Percentiles rank a stretch among this genome's conserved stretches.
Evolutionary conservation across 179 eudicot genomes (phyloP).

Genomic region (Pouteria campechiana): DNA sequence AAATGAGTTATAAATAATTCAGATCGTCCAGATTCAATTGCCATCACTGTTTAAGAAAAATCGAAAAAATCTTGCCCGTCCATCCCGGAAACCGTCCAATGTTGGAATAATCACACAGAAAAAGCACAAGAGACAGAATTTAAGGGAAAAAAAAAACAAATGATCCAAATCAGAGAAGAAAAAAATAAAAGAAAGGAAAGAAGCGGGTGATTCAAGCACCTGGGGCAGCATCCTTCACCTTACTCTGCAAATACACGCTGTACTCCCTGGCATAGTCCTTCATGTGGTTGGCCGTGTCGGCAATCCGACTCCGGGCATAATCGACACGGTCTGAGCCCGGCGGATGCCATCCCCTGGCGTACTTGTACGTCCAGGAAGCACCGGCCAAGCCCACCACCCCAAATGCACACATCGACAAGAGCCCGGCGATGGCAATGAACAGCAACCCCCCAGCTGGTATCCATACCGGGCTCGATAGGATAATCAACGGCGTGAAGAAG

Average conservation of each 20-base stretch:
- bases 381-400: conserved; percentile 22
- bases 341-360: conserved; percentile 64
- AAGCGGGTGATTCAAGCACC: conserved; percentile 42
- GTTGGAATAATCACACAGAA: no score
- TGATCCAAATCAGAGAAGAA: no score
- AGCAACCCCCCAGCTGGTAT: conserved; percentile 36
- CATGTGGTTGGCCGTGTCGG: conserved; percentile 62
- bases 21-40: no score
- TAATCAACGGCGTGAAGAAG: conserved; percentile 48
- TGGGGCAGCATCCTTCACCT: conserved; percentile 88
- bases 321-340: conserved; percentile 78
- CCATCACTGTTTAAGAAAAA: no score
- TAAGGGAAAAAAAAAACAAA: no score
- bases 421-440: conserved; percentile 21
- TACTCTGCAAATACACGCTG: conserved; percentile 70
- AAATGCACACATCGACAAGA: conserved; percentile 31
- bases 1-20: no score
- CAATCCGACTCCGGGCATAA: conserved; percentile 63
- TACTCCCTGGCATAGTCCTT: conserved; percentile 87
- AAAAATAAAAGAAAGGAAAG: no score
- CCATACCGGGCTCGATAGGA: conserved; percentile 76
- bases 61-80: no score
- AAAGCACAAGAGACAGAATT: no score
- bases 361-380: conserved; percentile 58
- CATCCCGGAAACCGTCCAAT: no score